Conservation (phyloP, 1,139 yeast species). For the Protomyces arabidopsidicola region DNA sequence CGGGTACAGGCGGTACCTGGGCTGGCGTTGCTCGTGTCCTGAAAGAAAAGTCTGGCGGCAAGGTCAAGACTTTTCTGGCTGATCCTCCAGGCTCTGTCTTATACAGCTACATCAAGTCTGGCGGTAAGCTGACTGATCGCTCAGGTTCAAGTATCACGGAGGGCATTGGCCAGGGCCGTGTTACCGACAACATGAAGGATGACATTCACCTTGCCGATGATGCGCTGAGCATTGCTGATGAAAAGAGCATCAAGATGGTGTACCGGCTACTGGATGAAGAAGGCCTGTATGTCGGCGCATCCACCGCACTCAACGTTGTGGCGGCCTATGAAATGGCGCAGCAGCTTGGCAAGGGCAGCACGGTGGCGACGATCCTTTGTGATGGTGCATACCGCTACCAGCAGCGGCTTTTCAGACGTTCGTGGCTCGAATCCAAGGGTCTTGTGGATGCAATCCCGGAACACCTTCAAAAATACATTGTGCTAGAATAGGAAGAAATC, state of each 20-base stretch:
- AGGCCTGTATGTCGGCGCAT: constrained; percentile 86
- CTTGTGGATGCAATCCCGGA: constrained; percentile 64
- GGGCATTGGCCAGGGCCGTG: constrained; percentile 93
- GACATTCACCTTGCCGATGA: constrained; percentile 77
- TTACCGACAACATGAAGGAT: constrained; percentile 71
- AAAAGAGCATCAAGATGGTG: constrained; percentile 70
- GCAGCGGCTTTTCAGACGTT: constrained; percentile 60
- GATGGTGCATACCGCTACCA: constrained; percentile 39
- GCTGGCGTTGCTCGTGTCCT: constrained; percentile 76
- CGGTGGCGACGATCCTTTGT: constrained; percentile 77
- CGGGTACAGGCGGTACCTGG: constrained; percentile 90
- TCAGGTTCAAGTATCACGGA: constrained; percentile 86
- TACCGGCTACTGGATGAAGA: constrained; percentile 79
- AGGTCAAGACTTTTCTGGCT: constrained; percentile 63
- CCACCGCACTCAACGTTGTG: constrained; percentile 75
- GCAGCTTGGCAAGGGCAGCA: constrained; percentile 71
- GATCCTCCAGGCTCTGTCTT: constrained; percentile 92
- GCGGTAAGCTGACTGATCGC: constrained; percentile 58
- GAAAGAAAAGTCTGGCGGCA: constrained; percentile 57
- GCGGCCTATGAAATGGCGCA: constrained; percentile 73
- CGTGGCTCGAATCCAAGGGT: constrained; percentile 69
- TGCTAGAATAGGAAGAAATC: constrained; percentile 4
- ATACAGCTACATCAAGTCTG: constrained; percentile 66
- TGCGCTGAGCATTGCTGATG: constrained; percentile 64
- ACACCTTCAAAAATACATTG: constrained; percentile 53